Conservation (phyloP, 352 stramenopile species). For the Pythium chondricola region DNA sequence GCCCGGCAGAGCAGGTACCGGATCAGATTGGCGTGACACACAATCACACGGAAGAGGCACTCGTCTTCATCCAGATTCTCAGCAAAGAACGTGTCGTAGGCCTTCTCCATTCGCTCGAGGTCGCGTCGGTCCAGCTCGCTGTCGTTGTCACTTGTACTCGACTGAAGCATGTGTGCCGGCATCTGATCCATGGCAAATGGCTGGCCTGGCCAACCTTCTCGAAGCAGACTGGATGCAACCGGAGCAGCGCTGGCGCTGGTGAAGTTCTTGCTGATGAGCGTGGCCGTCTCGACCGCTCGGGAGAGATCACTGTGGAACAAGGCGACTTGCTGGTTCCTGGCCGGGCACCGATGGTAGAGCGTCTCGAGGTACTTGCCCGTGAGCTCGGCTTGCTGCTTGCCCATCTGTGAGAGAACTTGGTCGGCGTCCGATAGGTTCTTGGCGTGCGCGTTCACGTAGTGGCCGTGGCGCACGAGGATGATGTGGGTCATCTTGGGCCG, state of each 20-base stretch:
- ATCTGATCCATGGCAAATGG: slow-evolving; percentile 43
- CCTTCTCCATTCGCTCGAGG: slow-evolving; percentile 52
- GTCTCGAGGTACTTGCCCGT: slow-evolving; percentile 61
- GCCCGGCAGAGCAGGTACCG: slow-evolving; percentile 76
- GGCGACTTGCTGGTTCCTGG: slow-evolving; percentile 43
- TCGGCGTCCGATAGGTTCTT: slow-evolving; percentile 47
- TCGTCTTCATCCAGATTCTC: slow-evolving; percentile 37
- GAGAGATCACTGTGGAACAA: slow-evolving; percentile 75
- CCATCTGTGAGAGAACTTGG: slow-evolving; percentile 79
- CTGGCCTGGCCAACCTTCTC: slow-evolving; percentile 69
- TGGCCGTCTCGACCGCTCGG: slow-evolving; percentile 65
- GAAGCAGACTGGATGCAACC: slow-evolving; percentile 27
- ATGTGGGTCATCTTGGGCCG: slow-evolving; percentile 65
- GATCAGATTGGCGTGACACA: slow-evolving; percentile 83
- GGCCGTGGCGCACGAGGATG: slow-evolving; percentile 69
- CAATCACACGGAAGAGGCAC: slow-evolving; percentile 54
- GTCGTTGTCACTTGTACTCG: slow-evolving; percentile 4
- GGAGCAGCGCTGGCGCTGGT: slow-evolving; percentile 31
- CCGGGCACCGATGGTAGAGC: slow-evolving; percentile 44
- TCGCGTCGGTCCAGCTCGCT: slow-evolving; percentile 36
- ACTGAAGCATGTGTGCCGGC: slow-evolving; percentile 11
- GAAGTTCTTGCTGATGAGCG: slow-evolving; percentile 52
- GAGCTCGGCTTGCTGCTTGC: slow-evolving; percentile 61
- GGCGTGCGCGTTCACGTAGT: slow-evolving; percentile 76
- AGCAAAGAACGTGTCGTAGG: slow-evolving; percentile 47